Evolutionary conservation across 257 asterid genomes (phyloP).

Genomic region (Petunia secreta): DNA sequence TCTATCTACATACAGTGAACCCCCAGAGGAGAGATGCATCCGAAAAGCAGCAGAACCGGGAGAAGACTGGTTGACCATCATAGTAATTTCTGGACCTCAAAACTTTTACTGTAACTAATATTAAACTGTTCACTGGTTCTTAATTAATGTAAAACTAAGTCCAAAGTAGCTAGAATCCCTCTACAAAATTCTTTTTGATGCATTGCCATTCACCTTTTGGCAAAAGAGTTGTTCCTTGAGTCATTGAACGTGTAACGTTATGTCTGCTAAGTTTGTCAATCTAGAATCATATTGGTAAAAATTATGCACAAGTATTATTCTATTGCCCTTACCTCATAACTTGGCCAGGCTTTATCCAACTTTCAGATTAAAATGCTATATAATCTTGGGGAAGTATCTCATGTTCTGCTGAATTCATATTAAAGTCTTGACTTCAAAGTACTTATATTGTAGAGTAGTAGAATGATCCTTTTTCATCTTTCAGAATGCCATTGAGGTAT

Average conservation of each 20-base stretch:
- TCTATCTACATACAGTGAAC: constrained; percentile 41
- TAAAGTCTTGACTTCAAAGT: neutral
- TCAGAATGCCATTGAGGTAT: too few species aligned
- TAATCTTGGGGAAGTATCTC: neutral
- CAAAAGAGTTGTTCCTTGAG: neutral
- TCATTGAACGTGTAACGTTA: neutral
- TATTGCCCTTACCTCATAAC: neutral
- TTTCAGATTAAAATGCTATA: neutral
- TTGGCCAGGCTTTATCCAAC: neutral
- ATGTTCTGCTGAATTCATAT: neutral
- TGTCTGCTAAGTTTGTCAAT: neutral
- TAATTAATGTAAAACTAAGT: neutral
- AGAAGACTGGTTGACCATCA: constrained; percentile 54
- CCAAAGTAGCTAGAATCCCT: neutral
- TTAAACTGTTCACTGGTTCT: neutral
- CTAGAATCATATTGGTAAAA: neutral
- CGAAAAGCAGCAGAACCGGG: constrained; percentile 38
- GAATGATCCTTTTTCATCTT: neutral
- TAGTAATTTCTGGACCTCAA: constrained; percentile 38
- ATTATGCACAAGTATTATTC: neutral
- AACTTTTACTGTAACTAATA: neutral
- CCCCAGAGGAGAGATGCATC: constrained; percentile 53
- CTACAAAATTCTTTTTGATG: neutral
- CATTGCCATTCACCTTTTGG: neutral
- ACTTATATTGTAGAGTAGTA: neutral